Conservation (phyloP, 768 basidiomycete species). For the Coprinopsis strossmayeri region DNA sequence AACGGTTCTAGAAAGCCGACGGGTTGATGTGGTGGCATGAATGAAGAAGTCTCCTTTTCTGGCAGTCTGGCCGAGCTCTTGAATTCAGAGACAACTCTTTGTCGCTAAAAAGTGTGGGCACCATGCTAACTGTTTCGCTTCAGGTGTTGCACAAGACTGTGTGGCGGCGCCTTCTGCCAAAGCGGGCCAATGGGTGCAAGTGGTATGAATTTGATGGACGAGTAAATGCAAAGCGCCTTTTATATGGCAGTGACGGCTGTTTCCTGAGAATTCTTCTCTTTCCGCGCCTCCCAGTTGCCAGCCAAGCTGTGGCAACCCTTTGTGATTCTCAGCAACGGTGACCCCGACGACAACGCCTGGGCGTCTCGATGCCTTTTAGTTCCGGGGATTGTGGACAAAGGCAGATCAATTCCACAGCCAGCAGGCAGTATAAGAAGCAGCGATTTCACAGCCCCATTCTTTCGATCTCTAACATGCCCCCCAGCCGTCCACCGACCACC, state of each 20-base stretch:
- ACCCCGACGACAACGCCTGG: slow-evolving; percentile 1
- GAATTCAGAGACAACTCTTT: background rate
- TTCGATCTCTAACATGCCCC: background rate
- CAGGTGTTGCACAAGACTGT: no score
- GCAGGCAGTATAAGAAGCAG: background rate
- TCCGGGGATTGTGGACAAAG: no score
- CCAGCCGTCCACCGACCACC: background rate
- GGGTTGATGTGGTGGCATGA: background rate
- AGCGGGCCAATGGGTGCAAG: no score
- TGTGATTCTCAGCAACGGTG: slow-evolving; percentile 4
- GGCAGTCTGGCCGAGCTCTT: background rate
- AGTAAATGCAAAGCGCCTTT: no score
- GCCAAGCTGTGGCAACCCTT: background rate
- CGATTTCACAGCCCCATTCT: background rate
- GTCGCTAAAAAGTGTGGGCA: no score
- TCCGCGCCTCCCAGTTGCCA: background rate
- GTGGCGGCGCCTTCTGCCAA: no score
- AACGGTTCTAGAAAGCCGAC: background rate
- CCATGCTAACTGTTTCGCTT: no score
- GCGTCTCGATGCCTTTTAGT: background rate
- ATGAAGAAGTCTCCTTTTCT: background rate
- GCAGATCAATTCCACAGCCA: background rate
- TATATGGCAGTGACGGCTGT: background rate
- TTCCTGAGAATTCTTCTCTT: background rate
- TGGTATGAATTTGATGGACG: no score